Evolutionary conservation across 148 eudicot genomes (phyloP), one percentile per base, ranked within the genome.

Genomic region (Arctostaphylos glauca): DNA sequence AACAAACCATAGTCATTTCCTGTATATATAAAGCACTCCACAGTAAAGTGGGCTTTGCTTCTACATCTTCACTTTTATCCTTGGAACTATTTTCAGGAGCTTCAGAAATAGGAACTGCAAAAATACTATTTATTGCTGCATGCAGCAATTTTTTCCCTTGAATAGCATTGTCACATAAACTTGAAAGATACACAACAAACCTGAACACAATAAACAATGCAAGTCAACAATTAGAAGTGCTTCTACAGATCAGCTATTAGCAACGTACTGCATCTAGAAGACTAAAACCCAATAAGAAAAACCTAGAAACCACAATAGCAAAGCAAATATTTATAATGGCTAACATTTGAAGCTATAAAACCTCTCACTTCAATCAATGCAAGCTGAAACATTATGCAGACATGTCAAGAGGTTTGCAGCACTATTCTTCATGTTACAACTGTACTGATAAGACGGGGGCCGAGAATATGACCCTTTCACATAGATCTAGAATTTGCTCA

Each of bases 1-100:
- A 72, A 74, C 88, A 78, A 78, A 96, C 99, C 95, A 41, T 86
- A 62, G 83, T 67, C 58, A 88, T 80, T 70, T 93, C 94, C 84
- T 96, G 99, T 52, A 90, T 62, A 86, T 91, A 93, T 79, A 88
- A 77, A 81, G 89, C 89, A 83, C 92, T 92, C 99, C 99, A 94
- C 19, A 92, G 81, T 79, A 92, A 89, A 81, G 86, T 84, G 74
- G 98, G 93, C 60, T 86, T 91, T 74, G 52, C 89, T 84, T 87
- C 91, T 10, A 71, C 68, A 54, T 81, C 82, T 64, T 82, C 83
- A 84, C 58, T 80, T 59, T 80, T 77, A 58, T 84, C 80, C 0
- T 44, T 68, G 13, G 83, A 81, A 87, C 60, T 88, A 21, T 70
- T 76, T 58, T 88, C 91, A 56, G 90, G 60, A 60, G 68, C 83